phyloP scores from a whole-genome alignment of 257 asterid species.

The Ilex aquifolium region DNA sequence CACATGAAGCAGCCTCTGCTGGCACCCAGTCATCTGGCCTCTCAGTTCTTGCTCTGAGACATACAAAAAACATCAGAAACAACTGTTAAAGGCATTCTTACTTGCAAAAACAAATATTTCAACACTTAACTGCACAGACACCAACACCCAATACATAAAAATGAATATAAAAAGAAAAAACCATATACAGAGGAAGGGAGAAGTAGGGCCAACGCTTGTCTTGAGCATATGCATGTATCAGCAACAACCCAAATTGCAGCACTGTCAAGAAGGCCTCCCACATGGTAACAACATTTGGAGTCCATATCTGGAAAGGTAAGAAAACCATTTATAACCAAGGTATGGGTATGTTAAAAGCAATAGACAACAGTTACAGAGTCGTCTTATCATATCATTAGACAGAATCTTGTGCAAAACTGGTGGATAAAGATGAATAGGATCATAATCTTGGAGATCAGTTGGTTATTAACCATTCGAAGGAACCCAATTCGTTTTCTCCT shows the following conservation, averaged over 20 bases:
- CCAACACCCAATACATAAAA: neutral
- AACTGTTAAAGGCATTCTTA: neutral
- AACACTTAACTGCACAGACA: neutral
- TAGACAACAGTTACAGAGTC: neutral
- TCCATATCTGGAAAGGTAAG: constrained; percentile 62
- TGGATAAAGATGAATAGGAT: too few relatives aligned
- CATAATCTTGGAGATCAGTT: too few relatives aligned
- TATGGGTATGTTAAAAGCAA: constrained; percentile 1
- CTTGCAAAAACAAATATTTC: too few relatives aligned
- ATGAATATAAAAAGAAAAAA: constrained; percentile 14
- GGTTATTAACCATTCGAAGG: too few relatives aligned
- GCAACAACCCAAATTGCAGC: constrained; percentile 75
- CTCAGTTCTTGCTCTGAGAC: constrained; percentile 58
- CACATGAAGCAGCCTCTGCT: constrained; percentile 30
- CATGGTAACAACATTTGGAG: constrained; percentile 73
- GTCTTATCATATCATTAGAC: neutral
- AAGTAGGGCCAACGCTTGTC: constrained; percentile 92
- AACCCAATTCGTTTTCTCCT: too few relatives aligned
- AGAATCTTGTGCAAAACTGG: neutral
- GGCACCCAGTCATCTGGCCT: constrained; percentile 99
- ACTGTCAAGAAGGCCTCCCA: constrained; percentile 89
- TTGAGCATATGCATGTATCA: constrained; percentile 89
- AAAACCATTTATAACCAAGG: neutral
- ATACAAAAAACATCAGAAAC: neutral
- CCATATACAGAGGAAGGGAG: constrained; percentile 91